Evolutionary conservation across 805 yeast species (phyloP).

Genomic region (Metschnikowia anglica): DNA sequence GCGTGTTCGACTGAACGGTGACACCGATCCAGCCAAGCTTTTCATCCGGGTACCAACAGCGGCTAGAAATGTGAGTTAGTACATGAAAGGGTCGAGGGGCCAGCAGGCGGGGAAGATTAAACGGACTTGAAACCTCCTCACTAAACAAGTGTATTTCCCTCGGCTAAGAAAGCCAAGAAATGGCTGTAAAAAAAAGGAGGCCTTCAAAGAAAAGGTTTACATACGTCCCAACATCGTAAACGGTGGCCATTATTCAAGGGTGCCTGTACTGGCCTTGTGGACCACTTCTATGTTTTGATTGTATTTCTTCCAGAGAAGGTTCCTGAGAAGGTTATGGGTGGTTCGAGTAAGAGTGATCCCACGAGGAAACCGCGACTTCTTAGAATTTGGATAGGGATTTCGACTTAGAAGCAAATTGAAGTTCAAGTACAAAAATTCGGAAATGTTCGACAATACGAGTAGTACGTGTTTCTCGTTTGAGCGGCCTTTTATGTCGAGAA

Average conservation of each 20-base stretch:
- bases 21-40: conserved; percentile 75
- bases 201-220: conserved; percentile 4
- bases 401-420: not conserved
- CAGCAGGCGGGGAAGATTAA: too few relatives aligned
- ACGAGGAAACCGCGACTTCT: conserved; percentile 1
- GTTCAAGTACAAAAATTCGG: not conserved
- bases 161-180: not conserved
- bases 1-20: conserved; percentile 47
- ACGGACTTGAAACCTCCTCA: too few relatives aligned
- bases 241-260: conserved; percentile 10
- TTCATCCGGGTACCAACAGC: conserved; percentile 81
- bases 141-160: not conserved
- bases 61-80: conserved; percentile 26
- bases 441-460: not conserved
- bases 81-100: not conserved
- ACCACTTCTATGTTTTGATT: too few relatives aligned
- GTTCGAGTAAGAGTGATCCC: not conserved
- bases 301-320: not conserved
- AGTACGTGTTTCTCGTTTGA: not conserved
- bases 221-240: conserved; percentile 42
- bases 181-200: not conserved
- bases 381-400: not conserved
- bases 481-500: not conserved
- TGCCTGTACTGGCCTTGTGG: not conserved
- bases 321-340: not conserved